Base-by-base conservation (phyloP, 345 rosid species). In the Excoecaria cochinchinensis region DNA sequence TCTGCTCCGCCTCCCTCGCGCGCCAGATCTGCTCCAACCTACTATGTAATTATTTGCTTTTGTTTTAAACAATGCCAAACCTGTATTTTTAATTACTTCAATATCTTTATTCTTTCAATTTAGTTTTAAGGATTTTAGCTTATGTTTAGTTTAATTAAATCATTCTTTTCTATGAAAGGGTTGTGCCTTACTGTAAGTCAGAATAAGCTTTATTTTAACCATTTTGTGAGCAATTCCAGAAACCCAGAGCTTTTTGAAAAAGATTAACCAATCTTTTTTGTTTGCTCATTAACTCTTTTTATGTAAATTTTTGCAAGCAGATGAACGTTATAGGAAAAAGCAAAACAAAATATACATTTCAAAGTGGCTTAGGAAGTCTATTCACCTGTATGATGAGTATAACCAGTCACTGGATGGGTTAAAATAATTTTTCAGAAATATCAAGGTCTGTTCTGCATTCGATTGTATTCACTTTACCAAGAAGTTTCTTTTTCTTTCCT, bases 361-460 rank as follows among this genome's bases (percentile, higher is more conserved):
- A 53, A 95, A 93, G 84, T 93, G 99, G 99, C 89, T 93, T 70
- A 93, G 91, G 88, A 90, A 90, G 75, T 90, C 93, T 59, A 85
- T 95, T 70, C 83, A 83, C 73, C 81, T 80, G 73, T 85, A 87
- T 71, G 93, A 86, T 62, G 85, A 75, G 83, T 95, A 90, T 80
- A 88, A 85, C 70, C 48, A 17, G 56, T 85, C 98, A 9, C 74
- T 93, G 58, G 90, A 91, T 74, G 92, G 81, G 64, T 80, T 93
- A 69, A 83, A 80, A 79, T 87, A 87, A 4, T 93, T 90, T 84
- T 95, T 93, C 88, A 82, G 82, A 76, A 90, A 78, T 85, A 91
- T 77, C 81, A 90, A 93, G 99, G 99, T 95, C 69, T 50, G 58
- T 60, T 75, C 51, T 46, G 15, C 31, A 56, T 48, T 65, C 63